Evolutionary conservation across 805 yeast species (phyloP).

Genomic region (Starmerella bacillaris): DNA sequence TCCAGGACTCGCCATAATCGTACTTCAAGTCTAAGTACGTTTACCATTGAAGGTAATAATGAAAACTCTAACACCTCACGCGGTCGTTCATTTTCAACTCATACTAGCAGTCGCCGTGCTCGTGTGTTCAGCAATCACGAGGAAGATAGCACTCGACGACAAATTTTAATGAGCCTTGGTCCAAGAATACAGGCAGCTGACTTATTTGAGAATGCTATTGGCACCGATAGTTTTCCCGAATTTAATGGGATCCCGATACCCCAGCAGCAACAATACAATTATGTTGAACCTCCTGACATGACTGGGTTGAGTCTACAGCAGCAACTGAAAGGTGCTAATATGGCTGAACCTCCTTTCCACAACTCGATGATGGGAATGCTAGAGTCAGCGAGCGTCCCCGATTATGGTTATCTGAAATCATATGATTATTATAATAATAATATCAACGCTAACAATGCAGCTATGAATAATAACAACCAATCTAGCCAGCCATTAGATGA

Average conservation of each 20-base stretch:
- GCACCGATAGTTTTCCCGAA: background rate
- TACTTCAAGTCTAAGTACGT: conserved; percentile 14
- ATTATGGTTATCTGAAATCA: too few species aligned
- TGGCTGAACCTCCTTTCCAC: background rate
- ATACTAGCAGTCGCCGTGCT: background rate
- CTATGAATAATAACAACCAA: background rate
- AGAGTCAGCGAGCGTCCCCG: too few species aligned
- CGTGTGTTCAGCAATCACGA: background rate
- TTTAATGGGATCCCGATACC: too few species aligned
- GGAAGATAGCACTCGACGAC: background rate
- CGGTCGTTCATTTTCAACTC: background rate
- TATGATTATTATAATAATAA: too few species aligned
- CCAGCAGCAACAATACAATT: background rate
- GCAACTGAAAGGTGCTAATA: background rate
- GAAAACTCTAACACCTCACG: background rate
- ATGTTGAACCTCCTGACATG: background rate
- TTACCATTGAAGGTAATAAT: background rate
- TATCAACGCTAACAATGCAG: background rate
- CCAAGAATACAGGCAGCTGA: background rate
- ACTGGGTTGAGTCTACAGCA: background rate
- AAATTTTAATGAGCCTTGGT: background rate
- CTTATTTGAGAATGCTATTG: background rate
- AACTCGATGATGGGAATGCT: too few species aligned
- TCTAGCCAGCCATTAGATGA: too few species aligned
- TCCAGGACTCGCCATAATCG: conserved; percentile 38